phyloP scores from a whole-genome alignment of 2,329 filamentous ascomycete genomes.

The Sphaerulina musiva region DNA sequence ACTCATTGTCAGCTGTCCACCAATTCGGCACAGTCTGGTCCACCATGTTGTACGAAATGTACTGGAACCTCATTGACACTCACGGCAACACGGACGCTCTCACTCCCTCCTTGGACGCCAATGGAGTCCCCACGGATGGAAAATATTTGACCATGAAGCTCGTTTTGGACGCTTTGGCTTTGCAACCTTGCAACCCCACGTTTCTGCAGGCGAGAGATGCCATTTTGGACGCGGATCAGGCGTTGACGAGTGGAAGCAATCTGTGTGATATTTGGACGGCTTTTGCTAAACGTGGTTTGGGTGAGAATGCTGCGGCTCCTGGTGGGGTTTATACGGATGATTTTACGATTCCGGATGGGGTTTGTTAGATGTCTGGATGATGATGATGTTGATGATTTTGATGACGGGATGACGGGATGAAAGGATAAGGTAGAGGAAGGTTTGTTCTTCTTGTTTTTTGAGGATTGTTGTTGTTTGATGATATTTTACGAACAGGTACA shows the following conservation, averaged over 20 bases:
- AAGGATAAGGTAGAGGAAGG: not conserved
- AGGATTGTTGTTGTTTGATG: no score
- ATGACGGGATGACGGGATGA: no score
- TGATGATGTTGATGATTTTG: not conserved
- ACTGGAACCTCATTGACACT: constrained; percentile 55
- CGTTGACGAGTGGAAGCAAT: constrained; percentile 48
- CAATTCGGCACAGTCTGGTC: constrained; percentile 49
- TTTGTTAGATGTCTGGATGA: constrained; percentile 5
- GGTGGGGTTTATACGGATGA: constrained; percentile 13
- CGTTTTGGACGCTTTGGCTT: constrained; percentile 47
- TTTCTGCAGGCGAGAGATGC: constrained; percentile 50
- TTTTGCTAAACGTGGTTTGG: constrained; percentile 54
- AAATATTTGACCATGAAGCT: constrained; percentile 49
- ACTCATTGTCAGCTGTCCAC: constrained; percentile 41
- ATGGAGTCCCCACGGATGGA: constrained; percentile 48
- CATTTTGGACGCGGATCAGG: constrained; percentile 51
- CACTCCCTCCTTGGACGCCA: constrained; percentile 30
- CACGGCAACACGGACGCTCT: constrained; percentile 46
- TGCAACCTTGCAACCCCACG: constrained; percentile 53
- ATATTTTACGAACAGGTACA: no score
- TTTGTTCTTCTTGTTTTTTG: no score
- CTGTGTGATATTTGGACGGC: constrained; percentile 49
- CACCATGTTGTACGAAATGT: constrained; percentile 49
- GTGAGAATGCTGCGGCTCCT: constrained; percentile 22
- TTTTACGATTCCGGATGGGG: constrained; percentile 13